Conservation (phyloP, 805 yeast genomes). For the Monosporozyma servazzii region DNA sequence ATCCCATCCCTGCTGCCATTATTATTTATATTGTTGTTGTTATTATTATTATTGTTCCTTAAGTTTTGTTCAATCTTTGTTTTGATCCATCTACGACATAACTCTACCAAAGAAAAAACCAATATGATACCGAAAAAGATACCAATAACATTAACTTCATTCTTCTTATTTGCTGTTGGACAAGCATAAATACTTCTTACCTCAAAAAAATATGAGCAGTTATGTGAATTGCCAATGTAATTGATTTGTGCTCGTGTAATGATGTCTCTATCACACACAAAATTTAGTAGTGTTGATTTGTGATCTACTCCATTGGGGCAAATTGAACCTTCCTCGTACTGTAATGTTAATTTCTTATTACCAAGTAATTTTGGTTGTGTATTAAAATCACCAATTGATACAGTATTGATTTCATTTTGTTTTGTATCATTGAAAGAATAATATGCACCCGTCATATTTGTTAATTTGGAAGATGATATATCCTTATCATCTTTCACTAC, state of each 20-base stretch:
- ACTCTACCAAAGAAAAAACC: slow-evolving; percentile 32
- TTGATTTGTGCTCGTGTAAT: slow-evolving; percentile 54
- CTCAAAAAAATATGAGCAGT: slow-evolving; percentile 78
- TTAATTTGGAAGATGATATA: slow-evolving; percentile 6
- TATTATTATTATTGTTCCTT: background rate
- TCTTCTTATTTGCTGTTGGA: slow-evolving; percentile 62
- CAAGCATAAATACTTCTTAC: slow-evolving; percentile 81
- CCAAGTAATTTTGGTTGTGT: slow-evolving; percentile 55
- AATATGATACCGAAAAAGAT: slow-evolving; percentile 48
- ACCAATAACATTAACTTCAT: slow-evolving; percentile 56
- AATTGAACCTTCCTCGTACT: slow-evolving; percentile 59
- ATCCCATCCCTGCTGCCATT: background rate
- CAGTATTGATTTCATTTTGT: slow-evolving; percentile 21
- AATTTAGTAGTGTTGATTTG: slow-evolving; percentile 58
- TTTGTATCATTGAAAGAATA: slow-evolving; percentile 28
- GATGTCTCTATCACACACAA: slow-evolving; percentile 73
- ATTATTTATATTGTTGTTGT: background rate
- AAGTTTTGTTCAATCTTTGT: slow-evolving; percentile 1
- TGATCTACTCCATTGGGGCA: slow-evolving; percentile 48
- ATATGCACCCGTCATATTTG: slow-evolving; percentile 41
- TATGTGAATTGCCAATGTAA: slow-evolving; percentile 61
- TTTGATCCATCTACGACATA: slow-evolving; percentile 31
- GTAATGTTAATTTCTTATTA: slow-evolving; percentile 49
- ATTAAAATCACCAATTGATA: slow-evolving; percentile 54
- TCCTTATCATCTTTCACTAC: slow-evolving; percentile 22